Evolutionary conservation across 2,329 filamentous ascomycete species (phyloP).

Genomic region (Ophiostoma piceae): DNA sequence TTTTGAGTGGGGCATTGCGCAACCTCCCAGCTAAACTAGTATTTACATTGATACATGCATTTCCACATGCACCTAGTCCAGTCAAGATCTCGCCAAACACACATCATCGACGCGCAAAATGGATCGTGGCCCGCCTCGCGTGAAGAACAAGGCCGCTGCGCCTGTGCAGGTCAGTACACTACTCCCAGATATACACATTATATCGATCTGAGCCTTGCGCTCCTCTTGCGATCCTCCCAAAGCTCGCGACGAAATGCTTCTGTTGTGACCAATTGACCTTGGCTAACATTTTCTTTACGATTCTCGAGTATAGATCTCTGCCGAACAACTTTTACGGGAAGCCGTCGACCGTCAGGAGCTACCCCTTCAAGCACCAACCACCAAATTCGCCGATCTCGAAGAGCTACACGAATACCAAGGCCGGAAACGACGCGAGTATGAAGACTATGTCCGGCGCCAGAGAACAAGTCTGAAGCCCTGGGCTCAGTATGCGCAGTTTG

Average conservation of each 20-base stretch:
- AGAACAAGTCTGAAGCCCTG: constrained; percentile 97
- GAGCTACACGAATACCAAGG: constrained; percentile 97
- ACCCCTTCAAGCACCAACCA: constrained; percentile 79
- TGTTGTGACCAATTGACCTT: neutral
- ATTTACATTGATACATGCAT: constrained; percentile 10
- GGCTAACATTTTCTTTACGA: neutral
- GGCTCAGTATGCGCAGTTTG: constrained; percentile 96
- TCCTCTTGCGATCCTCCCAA: neutral
- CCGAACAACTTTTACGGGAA: constrained; percentile 94
- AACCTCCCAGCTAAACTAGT: neutral
- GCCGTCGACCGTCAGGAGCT: constrained; percentile 94
- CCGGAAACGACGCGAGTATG: constrained; percentile 91
- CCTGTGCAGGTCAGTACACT: constrained; percentile 45
- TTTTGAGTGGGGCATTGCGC: neutral
- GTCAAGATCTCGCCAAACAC: neutral
- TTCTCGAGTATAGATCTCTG: constrained; percentile 68
- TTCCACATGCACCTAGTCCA: neutral
- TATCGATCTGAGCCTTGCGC: neutral
- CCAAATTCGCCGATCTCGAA: constrained; percentile 92
- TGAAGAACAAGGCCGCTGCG: constrained; percentile 97
- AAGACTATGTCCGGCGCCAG: constrained; percentile 95
- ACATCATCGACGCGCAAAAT: constrained; percentile 44
- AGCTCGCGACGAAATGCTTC: constrained; percentile 31
- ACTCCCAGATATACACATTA: neutral
- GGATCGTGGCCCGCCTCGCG: constrained; percentile 91